Base-by-base conservation (phyloP, 208 protist species). In the Acanthamoeba culbertsoni region DNA sequence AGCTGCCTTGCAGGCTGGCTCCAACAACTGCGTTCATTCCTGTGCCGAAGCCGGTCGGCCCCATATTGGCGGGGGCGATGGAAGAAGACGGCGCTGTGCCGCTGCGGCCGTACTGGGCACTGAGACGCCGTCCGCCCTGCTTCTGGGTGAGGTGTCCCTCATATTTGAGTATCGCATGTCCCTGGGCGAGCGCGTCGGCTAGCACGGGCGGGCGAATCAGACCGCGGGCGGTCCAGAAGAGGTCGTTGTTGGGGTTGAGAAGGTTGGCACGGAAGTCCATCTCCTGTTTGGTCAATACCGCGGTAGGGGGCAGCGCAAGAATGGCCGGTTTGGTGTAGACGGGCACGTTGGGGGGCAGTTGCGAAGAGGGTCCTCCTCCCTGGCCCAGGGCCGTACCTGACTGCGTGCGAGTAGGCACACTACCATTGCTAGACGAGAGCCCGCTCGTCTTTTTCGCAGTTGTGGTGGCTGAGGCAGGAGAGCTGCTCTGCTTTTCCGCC, bases 221-320 rank as follows among this genome's bases (percentile, higher is more conserved):
- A 4, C 75, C 75, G 43, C 75, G 43, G 3, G 75, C 48, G 12
- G 46, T 86, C 75, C 75, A 86, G 75, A 86, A 86, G 42, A 86
- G 75, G 75, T 86, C 75, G 75, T 86, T 86, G 75, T 86, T 86
- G 42, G 75, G 75, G 48, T 86, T 86, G 75, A 86, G 75, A 18
- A 86, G 75, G 40, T 86, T 86, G 75, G 75, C 75, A 18, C 75
- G 43, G 75, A 86, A 86, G 75, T 86, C 75, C 75, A 86, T 86
- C 33, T 86, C 75, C 75, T 86, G 75, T 43, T 86, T 86, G 28
- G 75, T 86, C 37, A 75, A 23, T 6, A 75, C 63, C 16, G 63
- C 63, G 8, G 63, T 42, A 20, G 63, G 63, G 33, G 63, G 63
- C 63, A 75, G 63, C 28, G 14, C 63, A 35, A 75, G 63, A 23